Evolutionary conservation across 495 filamentous ascomycete species (phyloP), one percentile per base, ranked within the genome.

Genomic region (Parathielavia appendiculata): DNA sequence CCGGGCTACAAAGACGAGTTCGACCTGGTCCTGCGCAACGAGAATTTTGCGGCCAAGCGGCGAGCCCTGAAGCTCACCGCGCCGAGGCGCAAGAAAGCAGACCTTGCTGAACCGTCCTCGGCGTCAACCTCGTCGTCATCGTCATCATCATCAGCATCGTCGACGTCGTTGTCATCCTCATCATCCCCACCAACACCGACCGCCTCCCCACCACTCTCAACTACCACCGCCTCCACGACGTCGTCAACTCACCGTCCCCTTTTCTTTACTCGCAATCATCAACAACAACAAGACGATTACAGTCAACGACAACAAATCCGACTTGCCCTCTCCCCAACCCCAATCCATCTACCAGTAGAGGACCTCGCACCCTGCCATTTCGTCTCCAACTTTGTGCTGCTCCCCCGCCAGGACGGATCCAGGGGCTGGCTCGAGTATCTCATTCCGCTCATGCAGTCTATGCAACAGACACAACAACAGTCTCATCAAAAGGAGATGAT

Each of bases 1-100:
- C 85, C 85, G 5, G 86, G 86, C 53, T 88, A 88, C 67, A 77
- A 77, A 57, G 77, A 86, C 63, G 83, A 85, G 19, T 86, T 89
- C 57, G 86, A 89, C 65, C 67, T 89, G 13, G 75, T 88, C 50
- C 78, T 87, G 48, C 78, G 86, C 39, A 83, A 86, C 64, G 83
- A 86, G 59, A 87, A 82, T n/a, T 70, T 78, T 49, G 79, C 82
- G 2, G 81, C 81, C 5, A 81, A 81, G 48, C 75, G 77, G 47
- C 73, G 80, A 54, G 79, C 76, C 16, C 67, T 70, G 54, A 75
- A 66, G 55, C 69, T 73, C 19, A 71, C 53, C 63, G 69, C 45
- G 48, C 57, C 12, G 51, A 58, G 51, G 70, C 63, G 63, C 38
- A 57, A 41, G 17, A 41, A n/a, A 16, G 16, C 22, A 9, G 17